Base-by-base conservation (phyloP, 2,329 filamentous ascomycete genomes). In the Penicillium griseofulvum region DNA sequence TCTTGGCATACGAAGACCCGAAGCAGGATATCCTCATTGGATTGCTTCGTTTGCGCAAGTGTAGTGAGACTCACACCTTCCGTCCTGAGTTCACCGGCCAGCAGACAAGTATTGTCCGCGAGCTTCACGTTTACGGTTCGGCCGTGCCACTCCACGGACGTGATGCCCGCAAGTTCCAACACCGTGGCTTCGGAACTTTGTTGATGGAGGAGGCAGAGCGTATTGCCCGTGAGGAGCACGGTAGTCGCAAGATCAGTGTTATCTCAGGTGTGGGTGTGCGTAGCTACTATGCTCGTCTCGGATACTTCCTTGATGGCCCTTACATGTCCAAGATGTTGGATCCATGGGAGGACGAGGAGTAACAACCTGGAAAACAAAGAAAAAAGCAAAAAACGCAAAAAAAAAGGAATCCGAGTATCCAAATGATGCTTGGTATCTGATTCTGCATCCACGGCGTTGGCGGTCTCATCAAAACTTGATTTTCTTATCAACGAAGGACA, bases 1-100 rank as follows among this genome's bases (percentile, higher is more conserved):
- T 99, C 77, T 80, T 99, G 5, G 92, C 94, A 1, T 99, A 99
- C 69, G 94, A 99, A 71, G 94, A 99, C 65, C 93, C 94, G 0
- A 97, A 97, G 78, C 94, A 99, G 73, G 94, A 99, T 71, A 99
- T 99, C 54, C 80, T 99, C 4, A 96, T 99, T 55, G 95, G 90
- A 1, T 79, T 99, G 34, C 81, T 99, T 54, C 87, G 94, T 17
- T 77, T 99, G 60, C 84, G 94, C 62, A 96, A 96, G 77, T 99
- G 95, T 73, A 92, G 88, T 1, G 83, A 87, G 64, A 93, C 90
- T 67, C 91, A 97, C 75, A 97, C 94, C 0, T 99, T 93, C 79
- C 86, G 95, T 22, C 85, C 89, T 43, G 94, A 99, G 72, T 83
- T 99, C 37, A 86, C 81, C 0, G 87, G 85, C 2, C 93, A 97